Evolutionary conservation across 176 grass and related monocot species (phyloP), one percentile per base, ranked within the genome.

Genomic region (Guadua angustifolia): DNA sequence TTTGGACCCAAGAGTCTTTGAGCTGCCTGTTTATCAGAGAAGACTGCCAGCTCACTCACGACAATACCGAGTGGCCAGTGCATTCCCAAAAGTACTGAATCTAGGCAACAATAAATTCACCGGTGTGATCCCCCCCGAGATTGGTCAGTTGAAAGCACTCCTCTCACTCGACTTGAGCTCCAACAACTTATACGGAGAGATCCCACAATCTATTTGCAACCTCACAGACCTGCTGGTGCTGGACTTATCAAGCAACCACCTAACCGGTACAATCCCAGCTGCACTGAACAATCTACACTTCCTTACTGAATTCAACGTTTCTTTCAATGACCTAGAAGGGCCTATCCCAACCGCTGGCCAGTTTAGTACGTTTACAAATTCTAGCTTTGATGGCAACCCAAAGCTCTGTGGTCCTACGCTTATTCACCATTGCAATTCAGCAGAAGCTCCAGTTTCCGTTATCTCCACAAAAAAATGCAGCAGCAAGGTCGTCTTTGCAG

Each of bases 251-350:
- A 57, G 4, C 68, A 89, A 89, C 7, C 0, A 32, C 7, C 62
- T 89, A 10, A 79, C 85, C 32, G 85, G 85, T 71, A 33, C 0
- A 15, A 58, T 87, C 17, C 78, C 85, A 13, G 12, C 1, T 29
- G 55, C 21, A 64, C 17, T 87, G 44, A 68, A n/a, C 0, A 44
- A 0, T 2, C 44, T 87, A 12, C 0, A 87, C 46, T 87, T 87
- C 71, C 85, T 87, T 44, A 66, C 85, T 17, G 16, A 16, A 32
- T 82, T 87, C 50, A 82, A 79, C n/a, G 17, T 82, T 74, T 58
- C 85, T 0, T 63, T 68, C 39, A 87, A 87, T 35, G 58, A 68
- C 49, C 78, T 87, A n/a, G 58, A 87, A 63, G 85, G 85, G 18
- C 45, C 71, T 5, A 17, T 87, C 82, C 85, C 85, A 66, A 42